phyloP scores from a whole-genome alignment of 2,329 filamentous ascomycete genomes.

The Sporothrix phasma region DNA sequence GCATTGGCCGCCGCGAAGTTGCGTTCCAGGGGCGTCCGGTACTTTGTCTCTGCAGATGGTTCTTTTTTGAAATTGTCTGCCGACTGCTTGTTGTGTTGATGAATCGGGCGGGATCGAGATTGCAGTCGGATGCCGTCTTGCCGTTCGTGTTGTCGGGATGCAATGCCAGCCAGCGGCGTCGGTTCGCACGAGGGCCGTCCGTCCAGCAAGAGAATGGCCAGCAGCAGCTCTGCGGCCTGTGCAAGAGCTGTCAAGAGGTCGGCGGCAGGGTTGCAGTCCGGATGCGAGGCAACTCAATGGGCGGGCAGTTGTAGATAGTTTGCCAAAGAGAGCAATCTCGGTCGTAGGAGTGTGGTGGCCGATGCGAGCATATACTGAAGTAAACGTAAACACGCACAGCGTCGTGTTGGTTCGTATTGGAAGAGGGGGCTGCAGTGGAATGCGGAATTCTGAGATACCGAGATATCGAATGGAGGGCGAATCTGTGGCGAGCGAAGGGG shows the following conservation, averaged over 20 bases:
- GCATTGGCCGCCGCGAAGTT: background rate
- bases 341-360: background rate
- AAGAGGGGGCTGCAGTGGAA: background rate
- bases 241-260: background rate
- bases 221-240: background rate
- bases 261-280: background rate
- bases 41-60: background rate
- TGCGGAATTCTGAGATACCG: too few species aligned
- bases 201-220: conserved; percentile 1
- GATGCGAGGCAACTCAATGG: too few species aligned
- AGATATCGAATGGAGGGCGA: too few species aligned
- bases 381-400: background rate
- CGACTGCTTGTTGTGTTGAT: background rate
- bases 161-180: conserved; percentile 2
- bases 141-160: background rate
- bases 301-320: background rate
- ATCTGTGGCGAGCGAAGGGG: background rate
- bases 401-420: background rate
- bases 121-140: background rate
- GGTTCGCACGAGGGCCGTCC: background rate
- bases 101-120: background rate
- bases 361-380: background rate
- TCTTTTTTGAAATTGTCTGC: background rate
- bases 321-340: background rate
- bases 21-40: background rate